A percentile compares a stretch with the other conserved stretches of the same genome.
phyloP scores from a whole-genome alignment of 768 basidiomycete genomes.

The Serendipita vermifera region DNA sequence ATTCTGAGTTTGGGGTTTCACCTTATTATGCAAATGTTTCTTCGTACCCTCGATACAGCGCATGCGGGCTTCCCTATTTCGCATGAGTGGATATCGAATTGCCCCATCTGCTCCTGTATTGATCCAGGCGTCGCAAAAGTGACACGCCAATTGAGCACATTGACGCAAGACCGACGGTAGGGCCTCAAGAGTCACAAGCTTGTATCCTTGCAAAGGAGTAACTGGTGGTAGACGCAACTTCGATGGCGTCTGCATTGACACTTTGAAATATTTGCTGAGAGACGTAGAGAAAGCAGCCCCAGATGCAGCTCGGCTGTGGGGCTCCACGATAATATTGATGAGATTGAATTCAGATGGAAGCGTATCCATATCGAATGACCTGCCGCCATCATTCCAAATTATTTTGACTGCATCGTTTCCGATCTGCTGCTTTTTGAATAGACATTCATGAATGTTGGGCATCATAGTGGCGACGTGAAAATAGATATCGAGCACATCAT shows the following conservation, averaged over 20 bases:
- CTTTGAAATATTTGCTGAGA: conserved; percentile 90
- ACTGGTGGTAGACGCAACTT: conserved; percentile 88
- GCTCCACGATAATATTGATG: conserved; percentile 92
- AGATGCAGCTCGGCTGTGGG: conserved; percentile 72
- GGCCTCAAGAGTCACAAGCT: conserved; percentile 79
- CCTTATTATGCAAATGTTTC: no score
- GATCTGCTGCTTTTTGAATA: conserved; percentile 94
- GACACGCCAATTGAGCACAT: no score
- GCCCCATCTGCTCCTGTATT: no score
- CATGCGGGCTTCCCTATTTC: no score
- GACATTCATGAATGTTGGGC: no score
- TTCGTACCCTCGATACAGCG: no score
- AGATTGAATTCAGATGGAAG: conserved; percentile 90
- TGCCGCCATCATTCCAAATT: conserved; percentile 95
- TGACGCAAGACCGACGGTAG: conserved; percentile 82
- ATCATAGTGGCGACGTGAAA: conserved; percentile 97
- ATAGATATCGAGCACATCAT: conserved; percentile 87
- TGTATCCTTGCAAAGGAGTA: conserved; percentile 82
- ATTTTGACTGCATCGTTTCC: conserved; percentile 96
- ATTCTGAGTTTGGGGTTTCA: no score
- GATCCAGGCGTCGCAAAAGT: no score
- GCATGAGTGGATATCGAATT: no score
- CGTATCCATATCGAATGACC: conserved; percentile 80
- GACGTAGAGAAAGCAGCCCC: conserved; percentile 71
- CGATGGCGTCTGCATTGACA: conserved; percentile 84